These are phyloP conservation scores for Aegilops speltoides DNA, from an alignment of 176 grass and related monocot genomes.

Conservation along the genomic window DNA sequence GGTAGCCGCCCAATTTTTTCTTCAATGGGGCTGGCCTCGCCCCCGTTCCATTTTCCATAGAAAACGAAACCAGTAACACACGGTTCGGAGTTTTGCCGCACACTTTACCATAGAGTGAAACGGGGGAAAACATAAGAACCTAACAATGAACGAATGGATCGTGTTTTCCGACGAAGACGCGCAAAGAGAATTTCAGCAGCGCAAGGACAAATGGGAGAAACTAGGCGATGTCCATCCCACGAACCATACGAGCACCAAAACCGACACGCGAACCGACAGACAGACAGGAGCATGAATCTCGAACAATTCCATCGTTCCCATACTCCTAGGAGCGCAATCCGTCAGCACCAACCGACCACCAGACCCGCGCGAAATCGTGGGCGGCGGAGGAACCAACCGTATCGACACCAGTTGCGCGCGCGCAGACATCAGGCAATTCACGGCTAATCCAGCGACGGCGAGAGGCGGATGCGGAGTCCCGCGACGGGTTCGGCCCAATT, in stretches of 20 bases:
- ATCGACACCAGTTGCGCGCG: background rate
- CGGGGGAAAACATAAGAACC: background rate
- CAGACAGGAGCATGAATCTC: background rate
- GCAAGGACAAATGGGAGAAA: background rate
- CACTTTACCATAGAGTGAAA: background rate
- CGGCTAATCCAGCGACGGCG: background rate
- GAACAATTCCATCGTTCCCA: background rate
- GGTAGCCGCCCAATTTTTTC: background rate
- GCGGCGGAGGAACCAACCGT: background rate
- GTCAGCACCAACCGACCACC: background rate
- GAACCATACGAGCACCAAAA: background rate
- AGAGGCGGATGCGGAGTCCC: background rate
- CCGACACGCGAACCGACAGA: background rate
- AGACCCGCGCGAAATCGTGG: background rate
- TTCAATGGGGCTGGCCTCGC: background rate
- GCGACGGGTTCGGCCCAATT: background rate
- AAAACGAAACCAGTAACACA: background rate
- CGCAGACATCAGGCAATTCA: background rate
- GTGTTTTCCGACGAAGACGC: background rate
- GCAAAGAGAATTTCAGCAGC: background rate
- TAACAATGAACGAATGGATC: background rate
- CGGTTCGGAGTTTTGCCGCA: background rate
- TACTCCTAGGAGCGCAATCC: background rate
- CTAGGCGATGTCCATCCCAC: background rate
- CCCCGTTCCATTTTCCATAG: background rate